Base-by-base conservation (phyloP, 1,284 basidiomycete species). In the Bjerkandera adusta region DNA sequence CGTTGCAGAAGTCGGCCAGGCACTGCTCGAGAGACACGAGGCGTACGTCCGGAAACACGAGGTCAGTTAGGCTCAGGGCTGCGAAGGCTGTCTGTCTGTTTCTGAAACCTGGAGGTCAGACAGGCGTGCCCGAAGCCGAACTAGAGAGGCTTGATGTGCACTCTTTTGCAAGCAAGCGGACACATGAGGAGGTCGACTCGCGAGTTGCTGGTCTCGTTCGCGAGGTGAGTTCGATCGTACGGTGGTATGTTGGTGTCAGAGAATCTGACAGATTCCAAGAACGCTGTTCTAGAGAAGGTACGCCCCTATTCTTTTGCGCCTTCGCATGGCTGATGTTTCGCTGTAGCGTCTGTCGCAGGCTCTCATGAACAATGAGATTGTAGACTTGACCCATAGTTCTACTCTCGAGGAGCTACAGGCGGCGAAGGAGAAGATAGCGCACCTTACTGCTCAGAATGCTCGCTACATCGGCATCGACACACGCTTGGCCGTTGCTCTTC, bases 1-100 rank as follows among this genome's bases (percentile, higher is more conserved):
- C n/a, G n/a, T n/a, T n/a, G 20, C 56, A 92, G 93, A 97, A 71
- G 87, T 97, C 38, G 95, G 95, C 1, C 90, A 93, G 66, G 93
- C 93, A 1, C 69, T 98, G 36, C 66, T 97, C 39, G 83, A 89
- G 59, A 76, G 87, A 52, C 92, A 94, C 63, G 93, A 96, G 67
- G 88, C 86, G 3, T 89, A 89, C 63, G 78, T 93, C 40, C 81
- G 86, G 46, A 75, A 78, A 55, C 81, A 85, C 57, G 79, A 87
- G 72, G 81, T 81, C 27, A 11, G 53, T 55, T 11, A 12, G 7
- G 15, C 16, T n/a, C 7, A 29, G 15, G 18, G 7, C 7, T 11
- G 12, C 36, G 5, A 5, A 15, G 21, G 8, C 36, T n/a, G n/a
- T n/a, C n/a, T n/a, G n/a, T n/a, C n/a, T n/a, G n/a, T n/a, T n/a